A percentile compares a stretch with the other conserved stretches of the same genome.
phyloP scores from a whole-genome alignment of 768 basidiomycete genomes.

The Pleurotus salmoneostramineus region DNA sequence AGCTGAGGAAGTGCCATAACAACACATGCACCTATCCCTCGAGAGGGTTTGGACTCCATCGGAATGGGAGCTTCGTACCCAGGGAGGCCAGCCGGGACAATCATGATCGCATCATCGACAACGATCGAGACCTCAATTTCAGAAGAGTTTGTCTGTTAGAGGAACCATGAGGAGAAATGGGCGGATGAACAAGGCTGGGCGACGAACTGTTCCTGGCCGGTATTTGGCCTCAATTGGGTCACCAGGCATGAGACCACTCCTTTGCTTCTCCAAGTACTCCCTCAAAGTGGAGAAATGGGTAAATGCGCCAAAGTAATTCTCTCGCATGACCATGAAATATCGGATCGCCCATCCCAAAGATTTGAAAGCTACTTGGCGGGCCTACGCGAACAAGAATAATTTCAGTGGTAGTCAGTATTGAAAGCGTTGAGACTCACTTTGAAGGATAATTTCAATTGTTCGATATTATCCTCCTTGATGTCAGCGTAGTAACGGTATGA shows the following conservation, averaged over 20 bases:
- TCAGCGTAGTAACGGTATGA: conserved; percentile 74
- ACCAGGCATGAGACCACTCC: conserved; percentile 55
- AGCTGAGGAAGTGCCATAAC: conserved; percentile 60
- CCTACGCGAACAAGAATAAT: conserved; percentile 29
- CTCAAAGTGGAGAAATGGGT: conserved; percentile 87
- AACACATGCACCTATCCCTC: conserved; percentile 49
- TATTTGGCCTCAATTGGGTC: conserved; percentile 83
- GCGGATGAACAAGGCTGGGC: background rate
- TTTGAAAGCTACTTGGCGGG: conserved; percentile 55
- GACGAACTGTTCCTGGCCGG: conserved; percentile 67
- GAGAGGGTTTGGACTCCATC: conserved; percentile 15
- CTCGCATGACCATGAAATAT: conserved; percentile 82
- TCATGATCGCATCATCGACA: conserved; percentile 46
- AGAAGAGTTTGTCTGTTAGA: conserved; percentile 69
- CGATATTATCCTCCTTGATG: conserved; percentile 66
- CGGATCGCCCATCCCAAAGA: conserved; percentile 85
- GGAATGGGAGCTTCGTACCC: conserved; percentile 44
- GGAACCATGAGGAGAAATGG: background rate
- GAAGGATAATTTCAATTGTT: conserved; percentile 70
- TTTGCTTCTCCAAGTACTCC: conserved; percentile 77
- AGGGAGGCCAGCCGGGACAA: conserved; percentile 66
- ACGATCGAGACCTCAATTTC: conserved; percentile 65
- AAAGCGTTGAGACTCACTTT: conserved; percentile 30
- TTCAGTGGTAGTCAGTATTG: background rate
- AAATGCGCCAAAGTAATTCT: conserved; percentile 94